Evolutionary conservation across 179 eudicot species (phyloP), one percentile per base, ranked within the genome.

Genomic region (Heliamphora pulchella): DNA sequence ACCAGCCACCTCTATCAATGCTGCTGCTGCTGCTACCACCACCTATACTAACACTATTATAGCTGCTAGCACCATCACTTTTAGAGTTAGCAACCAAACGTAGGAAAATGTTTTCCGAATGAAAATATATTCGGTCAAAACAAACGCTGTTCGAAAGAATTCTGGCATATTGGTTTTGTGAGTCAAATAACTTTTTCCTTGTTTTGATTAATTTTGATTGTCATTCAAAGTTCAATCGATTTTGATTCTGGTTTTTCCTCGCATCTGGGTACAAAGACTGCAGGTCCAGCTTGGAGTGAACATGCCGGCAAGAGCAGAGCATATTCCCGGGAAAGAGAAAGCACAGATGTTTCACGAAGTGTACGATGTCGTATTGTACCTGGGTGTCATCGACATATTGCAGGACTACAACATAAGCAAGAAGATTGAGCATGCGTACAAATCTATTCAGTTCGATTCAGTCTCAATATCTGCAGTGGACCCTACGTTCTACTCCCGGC

Each of bases 261-360:
- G 41, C 69, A 11, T 64, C 51, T 75, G 64, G 51, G 47, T 74
- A 57, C 69, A 58, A 83, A 96, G 99, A 81, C 90, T 96, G 67
- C 99, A 96, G 79, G 92, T 96, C 73, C 99, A 96, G 85, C 97
- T 94, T 41, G 98, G 99, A 74, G 99, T 96, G 76, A 96, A 96
- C 89, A 94, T 96, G 96, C 99, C 98, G 66, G 93, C 99, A 17
- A 91, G 99, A 83, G 99, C 99, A 55, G 98, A 96, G 82, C 93
- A 58, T 61, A 81, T 81, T 17, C 86, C 89, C 5, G 91, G 84
- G 54, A 80, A 85, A 57, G 82, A 85, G 41, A 84, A 84, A 70
- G 71, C 79, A n/a, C 71, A 79, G 64, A 84, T 84, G 72, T 89
- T 87, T 81, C 94, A 86, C 50, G 91, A 92, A 85, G 93, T 86